Conservation (phyloP, 73 alveolate species). For the Effrenium voratum region DNA sequence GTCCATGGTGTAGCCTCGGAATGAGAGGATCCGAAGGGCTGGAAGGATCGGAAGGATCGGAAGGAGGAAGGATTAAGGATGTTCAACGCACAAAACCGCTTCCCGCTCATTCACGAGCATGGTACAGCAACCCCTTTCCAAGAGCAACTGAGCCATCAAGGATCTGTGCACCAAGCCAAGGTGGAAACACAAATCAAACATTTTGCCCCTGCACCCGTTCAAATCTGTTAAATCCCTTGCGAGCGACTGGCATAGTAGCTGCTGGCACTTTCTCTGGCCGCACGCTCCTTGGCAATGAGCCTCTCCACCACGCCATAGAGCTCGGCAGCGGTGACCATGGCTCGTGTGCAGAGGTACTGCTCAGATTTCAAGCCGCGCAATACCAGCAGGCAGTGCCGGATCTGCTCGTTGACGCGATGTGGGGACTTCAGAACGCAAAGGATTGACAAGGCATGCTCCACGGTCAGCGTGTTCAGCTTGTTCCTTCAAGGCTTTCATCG, state of each 20-base stretch:
- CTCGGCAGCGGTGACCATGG: conserved; percentile 85
- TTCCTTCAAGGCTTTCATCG: background rate
- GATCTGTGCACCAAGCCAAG: too few relatives aligned
- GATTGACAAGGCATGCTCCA: conserved; percentile 78
- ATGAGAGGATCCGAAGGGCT: too few relatives aligned
- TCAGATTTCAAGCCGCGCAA: conserved; percentile 76
- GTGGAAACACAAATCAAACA: too few relatives aligned
- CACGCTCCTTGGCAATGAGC: conserved; percentile 22
- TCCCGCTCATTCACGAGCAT: too few relatives aligned
- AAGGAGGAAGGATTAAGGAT: too few relatives aligned
- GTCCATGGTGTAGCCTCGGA: conserved; percentile 25
- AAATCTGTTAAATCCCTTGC: too few relatives aligned
- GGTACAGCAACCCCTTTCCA: too few relatives aligned
- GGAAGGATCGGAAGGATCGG: too few relatives aligned
- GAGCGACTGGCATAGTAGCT: conserved; percentile 12
- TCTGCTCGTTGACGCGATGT: conserved; percentile 70
- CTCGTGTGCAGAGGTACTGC: conserved; percentile 51
- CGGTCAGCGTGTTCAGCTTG: conserved; percentile 74
- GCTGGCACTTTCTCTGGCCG: background rate
- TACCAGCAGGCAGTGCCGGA: conserved; percentile 82
- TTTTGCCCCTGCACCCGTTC: too few relatives aligned
- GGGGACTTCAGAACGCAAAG: conserved; percentile 76
- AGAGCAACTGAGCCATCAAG: too few relatives aligned
- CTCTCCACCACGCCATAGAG: conserved; percentile 59
- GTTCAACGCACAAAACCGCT: too few relatives aligned